phyloP scores from a whole-genome alignment of 371 early-diverging fungal genomes.

The Saksenaea vasiformis region DNA sequence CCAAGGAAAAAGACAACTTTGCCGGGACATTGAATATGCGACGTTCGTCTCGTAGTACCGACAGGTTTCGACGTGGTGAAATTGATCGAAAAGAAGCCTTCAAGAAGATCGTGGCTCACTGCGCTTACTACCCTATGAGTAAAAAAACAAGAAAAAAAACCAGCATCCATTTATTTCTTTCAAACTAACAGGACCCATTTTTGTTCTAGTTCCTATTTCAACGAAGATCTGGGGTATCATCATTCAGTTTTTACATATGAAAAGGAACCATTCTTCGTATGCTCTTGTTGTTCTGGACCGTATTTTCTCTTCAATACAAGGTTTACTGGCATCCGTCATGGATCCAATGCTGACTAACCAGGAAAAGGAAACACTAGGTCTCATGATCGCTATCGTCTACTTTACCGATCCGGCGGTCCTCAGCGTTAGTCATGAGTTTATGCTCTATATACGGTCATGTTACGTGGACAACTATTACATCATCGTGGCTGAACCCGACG shows the following conservation, averaged over 20 bases:
- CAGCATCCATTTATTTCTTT: background rate
- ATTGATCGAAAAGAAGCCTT: slow-evolving; percentile 16
- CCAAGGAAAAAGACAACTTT: slow-evolving; percentile 25
- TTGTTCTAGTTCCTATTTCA: slow-evolving; percentile 29
- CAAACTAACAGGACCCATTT: background rate
- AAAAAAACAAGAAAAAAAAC: slow-evolving; percentile 5
- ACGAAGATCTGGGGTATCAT: slow-evolving; percentile 38
- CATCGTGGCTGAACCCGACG: slow-evolving; percentile 9
- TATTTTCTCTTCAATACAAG: slow-evolving; percentile 28
- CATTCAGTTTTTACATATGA: slow-evolving; percentile 26
- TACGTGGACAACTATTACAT: slow-evolving; percentile 40
- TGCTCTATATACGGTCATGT: slow-evolving; percentile 10
- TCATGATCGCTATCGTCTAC: slow-evolving; percentile 36
- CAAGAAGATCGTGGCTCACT: slow-evolving; percentile 32
- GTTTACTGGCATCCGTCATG: slow-evolving; percentile 11
- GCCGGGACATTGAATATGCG: slow-evolving; percentile 29
- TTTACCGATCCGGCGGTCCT: slow-evolving; percentile 41
- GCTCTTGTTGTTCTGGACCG: slow-evolving; percentile 32
- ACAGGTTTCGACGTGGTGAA: background rate
- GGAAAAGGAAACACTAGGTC: slow-evolving; percentile 16
- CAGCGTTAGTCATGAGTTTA: slow-evolving; percentile 12
- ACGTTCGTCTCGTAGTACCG: background rate
- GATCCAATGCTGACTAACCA: background rate
- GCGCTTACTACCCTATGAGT: slow-evolving; percentile 40
- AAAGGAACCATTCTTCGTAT: slow-evolving; percentile 15